These are phyloP conservation scores for Tolypocladium inflatum DNA, from an alignment of 2,329 filamentous ascomycete species.

Conservation along the genomic window DNA sequence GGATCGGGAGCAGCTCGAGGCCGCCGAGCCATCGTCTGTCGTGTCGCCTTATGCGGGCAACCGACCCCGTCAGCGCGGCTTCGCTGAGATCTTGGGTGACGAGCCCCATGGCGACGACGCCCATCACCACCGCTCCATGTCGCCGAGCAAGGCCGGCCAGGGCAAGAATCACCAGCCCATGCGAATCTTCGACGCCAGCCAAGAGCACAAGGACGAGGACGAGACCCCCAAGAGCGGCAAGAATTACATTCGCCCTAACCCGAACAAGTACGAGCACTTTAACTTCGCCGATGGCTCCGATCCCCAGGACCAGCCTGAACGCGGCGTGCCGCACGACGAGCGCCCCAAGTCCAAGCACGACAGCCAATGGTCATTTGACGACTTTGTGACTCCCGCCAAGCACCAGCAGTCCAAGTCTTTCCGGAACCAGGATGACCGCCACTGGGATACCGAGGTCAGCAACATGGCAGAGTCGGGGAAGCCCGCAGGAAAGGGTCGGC, in stretches of 20 bases:
- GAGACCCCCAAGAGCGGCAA: conserved; percentile 33
- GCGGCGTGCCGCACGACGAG: conserved; percentile 30
- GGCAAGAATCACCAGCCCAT: conserved; percentile 54
- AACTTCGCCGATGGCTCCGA: conserved; percentile 63
- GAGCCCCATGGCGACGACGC: conserved; percentile 32
- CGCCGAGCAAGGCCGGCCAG: conserved; percentile 40
- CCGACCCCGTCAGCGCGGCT: conserved; percentile 55
- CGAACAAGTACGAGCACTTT: conserved; percentile 79
- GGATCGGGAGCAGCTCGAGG: conserved; percentile 53
- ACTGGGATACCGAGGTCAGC: conserved; percentile 60
- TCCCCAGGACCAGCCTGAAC: conserved; percentile 34
- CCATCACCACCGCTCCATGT: conserved; percentile 41
- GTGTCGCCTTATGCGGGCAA: conserved; percentile 53
- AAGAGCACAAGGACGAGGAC: conserved; percentile 30
- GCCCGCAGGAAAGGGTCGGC: conserved; percentile 58
- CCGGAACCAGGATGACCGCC: conserved; percentile 60
- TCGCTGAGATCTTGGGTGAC: conserved; percentile 62
- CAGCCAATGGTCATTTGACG: conserved; percentile 79
- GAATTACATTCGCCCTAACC: conserved; percentile 51
- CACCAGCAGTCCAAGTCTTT: conserved; percentile 46
- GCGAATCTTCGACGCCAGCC: conserved; percentile 52
- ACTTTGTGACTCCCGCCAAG: conserved; percentile 80
- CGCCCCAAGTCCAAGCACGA: conserved; percentile 51
- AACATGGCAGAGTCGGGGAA: conserved; percentile 50
- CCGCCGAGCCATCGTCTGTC: conserved; percentile 33